These are phyloP conservation scores for Rhizophora apiculata DNA, from an alignment of 345 rosid species.

Conservation along the genomic window DNA sequence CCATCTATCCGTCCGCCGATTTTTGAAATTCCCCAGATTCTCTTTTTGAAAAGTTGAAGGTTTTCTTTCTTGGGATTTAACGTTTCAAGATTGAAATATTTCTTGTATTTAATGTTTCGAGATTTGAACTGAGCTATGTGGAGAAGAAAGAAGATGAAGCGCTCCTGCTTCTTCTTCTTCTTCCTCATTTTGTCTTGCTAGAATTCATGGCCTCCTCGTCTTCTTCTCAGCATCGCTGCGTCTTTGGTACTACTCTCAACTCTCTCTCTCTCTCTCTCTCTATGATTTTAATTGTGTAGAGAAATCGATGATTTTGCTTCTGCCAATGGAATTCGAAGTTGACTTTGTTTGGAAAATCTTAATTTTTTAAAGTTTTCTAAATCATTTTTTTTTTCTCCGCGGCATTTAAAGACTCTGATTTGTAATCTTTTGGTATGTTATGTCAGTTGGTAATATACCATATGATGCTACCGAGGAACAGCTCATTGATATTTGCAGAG, in stretches of 20 bases:
- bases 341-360: background rate
- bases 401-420: background rate
- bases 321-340: background rate
- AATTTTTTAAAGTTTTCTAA: background rate
- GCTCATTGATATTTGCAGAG: conserved; percentile 91
- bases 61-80: background rate
- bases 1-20: too few species aligned
- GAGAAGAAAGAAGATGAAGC: conserved; percentile 65
- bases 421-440: background rate
- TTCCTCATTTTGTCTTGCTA: conserved; percentile 42
- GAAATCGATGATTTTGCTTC: background rate
- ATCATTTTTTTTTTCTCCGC: background rate
- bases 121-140: conserved; percentile 3
- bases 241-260: conserved; percentile 56
- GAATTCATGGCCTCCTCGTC: conserved; percentile 67
- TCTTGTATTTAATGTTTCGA: background rate
- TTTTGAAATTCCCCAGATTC: too few species aligned
- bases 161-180: conserved; percentile 58
- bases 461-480: conserved; percentile 98
- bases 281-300: conserved; percentile 6
- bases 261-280: conserved; percentile 7
- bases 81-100: background rate
- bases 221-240: conserved; percentile 93
- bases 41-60: too few species aligned
- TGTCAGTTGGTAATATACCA: conserved; percentile 94